Evolutionary conservation across 495 filamentous ascomycete genomes (phyloP).

Genomic region (Pseudomonodictys pantanalensis): DNA sequence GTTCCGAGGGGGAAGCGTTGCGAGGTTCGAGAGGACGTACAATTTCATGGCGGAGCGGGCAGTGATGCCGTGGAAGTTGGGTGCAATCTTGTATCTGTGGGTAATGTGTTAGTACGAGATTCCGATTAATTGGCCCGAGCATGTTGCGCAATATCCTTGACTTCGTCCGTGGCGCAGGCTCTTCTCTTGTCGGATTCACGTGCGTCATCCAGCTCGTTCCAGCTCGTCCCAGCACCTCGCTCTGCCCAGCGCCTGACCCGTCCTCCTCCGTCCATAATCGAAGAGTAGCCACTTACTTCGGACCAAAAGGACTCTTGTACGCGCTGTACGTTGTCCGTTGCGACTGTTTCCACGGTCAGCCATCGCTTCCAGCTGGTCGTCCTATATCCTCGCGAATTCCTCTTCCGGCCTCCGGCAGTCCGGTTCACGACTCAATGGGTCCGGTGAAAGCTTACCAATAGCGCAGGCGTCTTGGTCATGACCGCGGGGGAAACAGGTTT

Average conservation of each 20-base stretch:
- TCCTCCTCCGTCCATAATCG: not conserved
- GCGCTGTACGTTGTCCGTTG: constrained; percentile 32
- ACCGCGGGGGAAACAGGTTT: not conserved
- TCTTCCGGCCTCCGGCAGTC: not conserved
- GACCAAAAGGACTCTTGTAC: constrained; percentile 48
- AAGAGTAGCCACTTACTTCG: constrained; percentile 38
- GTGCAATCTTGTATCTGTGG: constrained; percentile 51
- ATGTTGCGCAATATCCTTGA: not conserved
- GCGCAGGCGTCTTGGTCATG: constrained; percentile 13
- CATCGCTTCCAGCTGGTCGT: not conserved
- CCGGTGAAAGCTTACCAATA: constrained; percentile 5
- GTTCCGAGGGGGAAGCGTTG: not conserved
- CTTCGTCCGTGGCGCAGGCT: not conserved
- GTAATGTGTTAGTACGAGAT: not conserved
- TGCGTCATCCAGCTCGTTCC: not conserved
- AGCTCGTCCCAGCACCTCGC: not conserved
- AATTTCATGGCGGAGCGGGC: constrained; percentile 44
- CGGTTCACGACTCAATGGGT: not conserved
- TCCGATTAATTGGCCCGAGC: no score
- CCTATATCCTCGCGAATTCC: not conserved
- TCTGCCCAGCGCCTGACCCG: not conserved
- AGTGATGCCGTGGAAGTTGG: constrained; percentile 53
- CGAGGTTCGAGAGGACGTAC: constrained; percentile 46
- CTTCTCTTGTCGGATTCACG: no score
- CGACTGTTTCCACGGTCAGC: constrained; percentile 5